Base-by-base conservation (phyloP, 345 rosid genomes). In the Diplotaxis tenuifolia region DNA sequence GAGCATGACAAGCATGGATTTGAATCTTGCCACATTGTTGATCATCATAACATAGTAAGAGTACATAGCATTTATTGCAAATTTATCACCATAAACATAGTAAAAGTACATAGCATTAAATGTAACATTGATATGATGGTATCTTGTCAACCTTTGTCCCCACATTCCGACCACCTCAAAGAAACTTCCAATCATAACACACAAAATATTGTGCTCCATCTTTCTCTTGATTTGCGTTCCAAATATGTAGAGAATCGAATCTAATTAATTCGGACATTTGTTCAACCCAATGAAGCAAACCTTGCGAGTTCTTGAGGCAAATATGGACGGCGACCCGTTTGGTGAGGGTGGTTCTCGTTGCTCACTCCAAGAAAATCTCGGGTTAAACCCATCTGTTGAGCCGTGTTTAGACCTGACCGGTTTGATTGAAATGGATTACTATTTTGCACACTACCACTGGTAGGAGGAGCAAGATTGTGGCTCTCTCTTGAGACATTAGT, bases 341-440 rank as follows among this genome's bases (percentile, higher is more conserved):
- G 85, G n/a, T 59, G 68, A 53, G 68, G 73, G 28, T 72, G 63
- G 66, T 71, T 62, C 29, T 80, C 96, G 15, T 82, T 82, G 38
- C 90, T 74, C 74, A 87, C 82, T 47, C 97, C 97, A 7, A 93
- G 93, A 70, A 93, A 93, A 74, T 93, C 98, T 59, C 97, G 73
- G 0, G 98, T 93, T 64, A 85, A 53, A 49, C 83, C 70, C 65
- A 78, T 77, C 21, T 76, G 86, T 15, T 88, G 86, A 25, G 80
- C 68, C 49, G 82, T 62, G 16, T 58, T 83, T 59, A 83, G 65
- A 72, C 81, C 81, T 1, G 61, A 78, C 25, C 79, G 81, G 21
- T 64, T 76, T 18, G 67, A 47, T 31, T 50, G 62, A 32, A 70
- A 65, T 1, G 61, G 61, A 47, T 57, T 76, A 32, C 62, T 56